Base-by-base conservation (phyloP, 2,329 filamentous ascomycete genomes). In the Alternaria triticimaculans region DNA sequence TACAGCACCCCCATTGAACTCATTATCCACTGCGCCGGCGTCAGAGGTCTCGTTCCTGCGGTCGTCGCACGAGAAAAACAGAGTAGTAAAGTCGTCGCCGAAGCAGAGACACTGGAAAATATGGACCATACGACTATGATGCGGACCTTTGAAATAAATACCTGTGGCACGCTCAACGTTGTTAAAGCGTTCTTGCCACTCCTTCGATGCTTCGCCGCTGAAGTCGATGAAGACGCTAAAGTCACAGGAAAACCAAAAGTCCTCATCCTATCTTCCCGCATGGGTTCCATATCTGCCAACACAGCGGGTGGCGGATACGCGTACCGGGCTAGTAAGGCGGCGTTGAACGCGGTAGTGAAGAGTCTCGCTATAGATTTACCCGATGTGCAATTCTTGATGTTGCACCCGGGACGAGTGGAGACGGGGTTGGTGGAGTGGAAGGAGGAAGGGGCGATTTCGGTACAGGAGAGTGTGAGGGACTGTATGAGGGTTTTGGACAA, bases 321-420 rank as follows among this genome's bases (percentile, higher is more conserved):
- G 11, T 85, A 85, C 66, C 73, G 83, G 9, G 82, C 83, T 5
- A 81, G 78, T 45, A 84, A 85, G 67, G 82, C 82, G 4, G 83
- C 81, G 23, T 68, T 84, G 37, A 84, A 85, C 64, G 80, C 81
- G 6, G 76, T 85, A 8, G 76, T 84, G 2, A 79, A 80, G 68
- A 82, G 79, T 46, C 80, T 84, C 33, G 78, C 74, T 28, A 72
- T 83, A 9, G 83, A 84, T 75, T 78, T 83, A 14, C 78, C 80
- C 0, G 79, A 81, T 6, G 79, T 83, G 1, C 66, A 67, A 2
- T 84, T 83, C 58, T 70, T 82, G 54, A 61, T 83, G 28, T 68
- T 83, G 69, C 83, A 85, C 74, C 82, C 83, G 0, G 82, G 83
- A 9, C 66, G 83, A 3, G 83, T 84, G 20, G 82, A 84, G 72